Conservation (phyloP, 2,329 filamentous ascomycete species). For the Magnaporthiopsis poae region DNA sequence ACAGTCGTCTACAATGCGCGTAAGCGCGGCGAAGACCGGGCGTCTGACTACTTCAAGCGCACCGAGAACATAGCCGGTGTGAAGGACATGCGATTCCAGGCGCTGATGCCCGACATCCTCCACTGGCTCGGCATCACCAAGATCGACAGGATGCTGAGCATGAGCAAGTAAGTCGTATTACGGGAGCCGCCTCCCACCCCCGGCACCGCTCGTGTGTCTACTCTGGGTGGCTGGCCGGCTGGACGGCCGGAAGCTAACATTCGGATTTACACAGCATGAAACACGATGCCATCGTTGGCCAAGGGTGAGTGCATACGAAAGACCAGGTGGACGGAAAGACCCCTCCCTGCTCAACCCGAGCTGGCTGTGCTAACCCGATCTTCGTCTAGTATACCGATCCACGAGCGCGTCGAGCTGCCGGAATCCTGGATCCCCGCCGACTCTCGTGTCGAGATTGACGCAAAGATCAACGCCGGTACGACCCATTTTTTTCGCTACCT, state of each 20-base stretch:
- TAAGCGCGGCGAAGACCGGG: slow-evolving; percentile 68
- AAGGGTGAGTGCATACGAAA: slow-evolving; percentile 46
- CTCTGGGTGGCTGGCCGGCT: slow-evolving; percentile 6
- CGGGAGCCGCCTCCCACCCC: not conserved
- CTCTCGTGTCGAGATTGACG: slow-evolving; percentile 95
- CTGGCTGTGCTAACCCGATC: not conserved
- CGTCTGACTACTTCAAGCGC: slow-evolving; percentile 88
- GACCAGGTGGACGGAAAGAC: not conserved
- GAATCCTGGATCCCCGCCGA: slow-evolving; percentile 90
- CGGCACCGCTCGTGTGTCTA: not conserved
- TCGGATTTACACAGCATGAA: slow-evolving; percentile 58
- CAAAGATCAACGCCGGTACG: slow-evolving; percentile 89
- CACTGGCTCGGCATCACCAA: slow-evolving; percentile 98
- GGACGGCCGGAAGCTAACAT: slow-evolving; percentile 11
- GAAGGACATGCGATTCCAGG: slow-evolving; percentile 95
- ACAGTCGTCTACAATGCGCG: slow-evolving; percentile 65
- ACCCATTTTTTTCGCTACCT: slow-evolving; percentile 12
- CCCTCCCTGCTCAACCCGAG: not conserved
- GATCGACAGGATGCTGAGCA: slow-evolving; percentile 96
- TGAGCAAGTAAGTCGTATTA: slow-evolving; percentile 67
- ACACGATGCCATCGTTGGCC: slow-evolving; percentile 76
- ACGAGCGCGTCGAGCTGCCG: slow-evolving; percentile 82
- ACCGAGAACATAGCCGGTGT: slow-evolving; percentile 98
- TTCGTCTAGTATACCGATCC: slow-evolving; percentile 60
- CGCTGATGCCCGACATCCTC: slow-evolving; percentile 92